Conservation (phyloP, 306 rosid genomes). For the Dryas drummondii region DNA sequence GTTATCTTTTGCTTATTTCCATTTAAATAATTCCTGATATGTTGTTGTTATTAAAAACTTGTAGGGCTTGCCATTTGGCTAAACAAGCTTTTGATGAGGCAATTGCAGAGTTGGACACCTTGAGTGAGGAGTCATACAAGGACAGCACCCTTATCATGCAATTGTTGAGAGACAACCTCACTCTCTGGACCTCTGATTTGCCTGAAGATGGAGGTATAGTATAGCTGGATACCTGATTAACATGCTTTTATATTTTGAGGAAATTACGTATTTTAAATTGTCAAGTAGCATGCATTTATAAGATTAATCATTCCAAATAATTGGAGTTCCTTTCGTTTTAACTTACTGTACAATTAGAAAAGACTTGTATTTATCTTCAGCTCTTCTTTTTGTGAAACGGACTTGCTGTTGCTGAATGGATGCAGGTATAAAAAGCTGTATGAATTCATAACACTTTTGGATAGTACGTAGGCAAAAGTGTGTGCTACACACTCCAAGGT, state of each 20-base stretch:
- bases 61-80: slow-evolving; percentile 98
- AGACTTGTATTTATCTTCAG: slow-evolving; percentile 1
- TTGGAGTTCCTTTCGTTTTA: not conserved
- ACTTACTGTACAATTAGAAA: not conserved
- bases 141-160: slow-evolving; percentile 99
- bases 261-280: not conserved
- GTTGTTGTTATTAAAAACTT: slow-evolving; percentile 27
- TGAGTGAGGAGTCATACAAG: slow-evolving; percentile 99
- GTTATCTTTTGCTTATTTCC: slow-evolving; percentile 11
- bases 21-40: slow-evolving; percentile 23
- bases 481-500: not conserved
- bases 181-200: slow-evolving; percentile 99
- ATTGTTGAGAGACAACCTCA: slow-evolving; percentile 95
- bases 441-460: not conserved
- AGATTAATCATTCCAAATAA: not conserved
- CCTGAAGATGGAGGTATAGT: slow-evolving; percentile 96
- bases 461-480: not conserved
- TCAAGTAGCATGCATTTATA: not conserved
- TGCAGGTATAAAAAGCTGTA: not conserved
- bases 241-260: not conserved
- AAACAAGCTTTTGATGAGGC: slow-evolving; percentile 99
- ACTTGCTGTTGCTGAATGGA: slow-evolving; percentile 1
- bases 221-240: not conserved
- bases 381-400: slow-evolving; percentile 2
- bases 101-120: slow-evolving; percentile 93